Base-by-base conservation (phyloP, 768 basidiomycete genomes). In the Panaeolus cyanescens region DNA sequence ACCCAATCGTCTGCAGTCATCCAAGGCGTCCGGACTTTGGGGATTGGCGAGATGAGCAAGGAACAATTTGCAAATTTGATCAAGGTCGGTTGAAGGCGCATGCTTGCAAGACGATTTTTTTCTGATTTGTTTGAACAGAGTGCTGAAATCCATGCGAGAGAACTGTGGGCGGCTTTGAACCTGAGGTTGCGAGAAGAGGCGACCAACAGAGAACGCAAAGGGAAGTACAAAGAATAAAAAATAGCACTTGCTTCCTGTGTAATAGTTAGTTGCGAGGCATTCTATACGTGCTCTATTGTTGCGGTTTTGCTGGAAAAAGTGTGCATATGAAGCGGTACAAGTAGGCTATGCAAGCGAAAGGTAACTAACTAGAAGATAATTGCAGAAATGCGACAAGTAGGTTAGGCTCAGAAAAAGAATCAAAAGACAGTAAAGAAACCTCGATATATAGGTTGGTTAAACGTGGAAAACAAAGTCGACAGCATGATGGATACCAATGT, bases 11-110 rank as follows among this genome's bases (percentile, higher is more conserved):
- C 57, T 13, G 54, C 85, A 1, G 72, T 69, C 17, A 65, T 94
- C 3, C 90, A 91, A 64, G 85, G 83, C 0, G 85, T 90, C 71
- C 83, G 87, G 6, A 72, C 88, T 39, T 67, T 90, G 4, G 93
- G 92, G 0, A 71, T 82, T 2, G 87, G 87, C 2, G 87, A 91
- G 58, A 70, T 90, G 30, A 76, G 79, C 5, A 66, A 81, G 5
- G 54, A 69, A 2, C 79, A 84, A 54, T 64, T 92, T 13, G 80
- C 79, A 60, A 74, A 75, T 0, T 77, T 91, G 1, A 64, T 92
- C 34, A 74, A 83, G 74, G 93, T 92, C 62, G 6, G 78, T 3
- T 12, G 3, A 7, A 20, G 10, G 2, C 15, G 19, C 2, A 12
- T 50, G 45, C 6, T 50, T 12, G 3, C 3, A 4, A 50, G 5